Percentiles rank a stretch among this genome's conserved stretches.
Evolutionary conservation across 805 yeast genomes (phyloP).

Genomic region (Babjeviella inositovora): DNA sequence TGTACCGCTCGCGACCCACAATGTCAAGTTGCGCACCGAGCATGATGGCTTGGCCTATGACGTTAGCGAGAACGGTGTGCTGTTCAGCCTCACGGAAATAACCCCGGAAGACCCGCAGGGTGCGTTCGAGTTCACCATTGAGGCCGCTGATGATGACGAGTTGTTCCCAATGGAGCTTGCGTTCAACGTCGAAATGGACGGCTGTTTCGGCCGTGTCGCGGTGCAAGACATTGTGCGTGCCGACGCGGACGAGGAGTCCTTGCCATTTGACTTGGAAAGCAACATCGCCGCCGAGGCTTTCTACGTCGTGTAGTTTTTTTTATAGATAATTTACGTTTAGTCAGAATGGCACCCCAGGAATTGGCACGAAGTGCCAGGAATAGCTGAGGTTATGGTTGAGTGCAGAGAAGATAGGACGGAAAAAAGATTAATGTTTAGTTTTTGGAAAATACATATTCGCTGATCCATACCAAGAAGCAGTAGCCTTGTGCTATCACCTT

Average conservation of each 20-base stretch:
- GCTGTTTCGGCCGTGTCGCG: constrained; percentile 50
- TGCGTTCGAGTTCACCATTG: constrained; percentile 65
- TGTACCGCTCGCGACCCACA: constrained; percentile 54
- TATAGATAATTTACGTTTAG: no score
- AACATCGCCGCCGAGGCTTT: constrained; percentile 43
- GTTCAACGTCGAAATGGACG: constrained; percentile 32
- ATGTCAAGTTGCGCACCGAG: constrained; percentile 34
- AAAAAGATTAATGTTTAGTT: no score
- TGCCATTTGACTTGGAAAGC: constrained; percentile 56
- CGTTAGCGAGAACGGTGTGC: constrained; percentile 52
- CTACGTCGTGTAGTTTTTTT: constrained; percentile 24
- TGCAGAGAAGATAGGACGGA: no score
- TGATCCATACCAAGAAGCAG: no score
- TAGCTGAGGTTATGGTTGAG: no score
- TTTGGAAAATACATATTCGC: no score
- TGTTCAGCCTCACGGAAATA: constrained; percentile 45
- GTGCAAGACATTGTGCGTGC: constrained; percentile 39
- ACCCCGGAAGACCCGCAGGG: constrained; percentile 38
- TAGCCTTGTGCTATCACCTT: no score
- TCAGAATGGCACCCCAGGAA: no score
- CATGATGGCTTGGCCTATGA: constrained; percentile 38
- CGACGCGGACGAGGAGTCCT: constrained; percentile 29
- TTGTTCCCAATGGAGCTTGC: constrained; percentile 77
- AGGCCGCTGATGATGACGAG: constrained; percentile 63
- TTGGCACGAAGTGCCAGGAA: no score